Percentiles rank a stretch among this genome's conserved stretches.
Evolutionary conservation across 1,284 basidiomycete species (phyloP).

Genomic region (Cerioporus squamosus): DNA sequence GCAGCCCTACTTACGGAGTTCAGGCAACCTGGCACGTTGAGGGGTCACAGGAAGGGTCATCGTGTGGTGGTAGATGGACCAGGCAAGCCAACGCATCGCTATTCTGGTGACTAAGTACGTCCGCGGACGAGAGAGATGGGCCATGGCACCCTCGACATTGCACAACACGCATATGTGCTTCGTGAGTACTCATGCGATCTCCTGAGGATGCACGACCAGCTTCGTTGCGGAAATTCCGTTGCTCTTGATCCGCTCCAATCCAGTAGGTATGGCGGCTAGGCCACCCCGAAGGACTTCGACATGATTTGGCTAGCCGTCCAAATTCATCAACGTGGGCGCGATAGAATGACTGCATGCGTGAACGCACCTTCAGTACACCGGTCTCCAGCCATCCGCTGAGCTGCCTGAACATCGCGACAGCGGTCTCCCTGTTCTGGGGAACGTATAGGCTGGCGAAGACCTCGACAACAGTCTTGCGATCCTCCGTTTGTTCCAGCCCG

Average conservation of each 20-base stretch:
- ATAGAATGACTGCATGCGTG: neutral
- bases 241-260: conserved; percentile 44
- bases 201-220: conserved; percentile 51
- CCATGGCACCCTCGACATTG: too few relatives aligned
- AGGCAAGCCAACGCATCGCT: too few relatives aligned
- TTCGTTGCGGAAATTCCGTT: conserved; percentile 52
- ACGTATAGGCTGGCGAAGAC: conserved; percentile 37
- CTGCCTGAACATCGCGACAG: neutral
- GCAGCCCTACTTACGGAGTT: too few relatives aligned
- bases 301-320: conserved; percentile 22
- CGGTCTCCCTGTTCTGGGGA: conserved; percentile 30
- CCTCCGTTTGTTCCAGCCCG: conserved; percentile 8
- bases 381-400: conserved; percentile 6
- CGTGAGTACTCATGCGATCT: conserved; percentile 40
- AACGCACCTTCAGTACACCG: conserved; percentile 17
- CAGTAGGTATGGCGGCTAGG: conserved; percentile 47
- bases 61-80: too few relatives aligned
- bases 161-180: too few relatives aligned
- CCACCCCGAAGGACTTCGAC: conserved; percentile 50
- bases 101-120: too few relatives aligned
- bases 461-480: conserved; percentile 31
- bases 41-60: too few relatives aligned
- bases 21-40: too few relatives aligned
- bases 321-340: too few relatives aligned
- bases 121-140: too few relatives aligned